Conservation (phyloP, 2,329 filamentous ascomycete genomes). For the Calycina herbarum region DNA sequence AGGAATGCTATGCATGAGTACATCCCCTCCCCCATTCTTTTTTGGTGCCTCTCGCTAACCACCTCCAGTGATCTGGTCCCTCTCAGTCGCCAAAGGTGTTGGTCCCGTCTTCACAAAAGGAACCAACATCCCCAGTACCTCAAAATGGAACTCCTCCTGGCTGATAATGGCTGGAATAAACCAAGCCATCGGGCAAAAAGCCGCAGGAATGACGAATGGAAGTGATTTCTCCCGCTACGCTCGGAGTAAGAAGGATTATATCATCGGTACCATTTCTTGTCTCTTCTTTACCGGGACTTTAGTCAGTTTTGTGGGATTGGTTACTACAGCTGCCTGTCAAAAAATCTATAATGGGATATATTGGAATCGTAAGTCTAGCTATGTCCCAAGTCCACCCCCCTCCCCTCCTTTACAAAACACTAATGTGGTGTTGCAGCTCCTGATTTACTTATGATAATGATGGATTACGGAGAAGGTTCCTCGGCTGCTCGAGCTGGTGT, state of each 20-base stretch:
- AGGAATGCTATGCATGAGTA: conserved; percentile 1
- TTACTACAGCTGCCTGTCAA: neutral
- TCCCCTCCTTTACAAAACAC: neutral
- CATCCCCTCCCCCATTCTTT: neutral
- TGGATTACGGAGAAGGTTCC: neutral
- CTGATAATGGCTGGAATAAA: neutral
- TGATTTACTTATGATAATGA: conserved; percentile 1
- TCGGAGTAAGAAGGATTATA: neutral
- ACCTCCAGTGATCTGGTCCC: neutral
- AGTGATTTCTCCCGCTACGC: neutral
- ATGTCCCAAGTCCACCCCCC: neutral
- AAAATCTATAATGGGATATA: neutral
- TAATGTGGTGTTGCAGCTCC: neutral
- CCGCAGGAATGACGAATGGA: neutral
- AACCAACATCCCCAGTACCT: neutral
- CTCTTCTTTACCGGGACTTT: neutral
- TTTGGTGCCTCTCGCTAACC: neutral
- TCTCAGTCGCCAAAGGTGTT: neutral
- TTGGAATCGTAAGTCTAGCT: neutral
- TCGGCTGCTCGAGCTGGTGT: neutral
- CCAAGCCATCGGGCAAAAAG: neutral
- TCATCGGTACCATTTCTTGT: neutral
- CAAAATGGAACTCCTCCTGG: neutral
- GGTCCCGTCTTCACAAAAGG: neutral
- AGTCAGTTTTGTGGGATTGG: neutral